Percentiles rank a stretch among this genome's conserved stretches.
Evolutionary conservation across 2,329 filamentous ascomycete genomes (phyloP).

Genomic region (Penicillium digitatum): DNA sequence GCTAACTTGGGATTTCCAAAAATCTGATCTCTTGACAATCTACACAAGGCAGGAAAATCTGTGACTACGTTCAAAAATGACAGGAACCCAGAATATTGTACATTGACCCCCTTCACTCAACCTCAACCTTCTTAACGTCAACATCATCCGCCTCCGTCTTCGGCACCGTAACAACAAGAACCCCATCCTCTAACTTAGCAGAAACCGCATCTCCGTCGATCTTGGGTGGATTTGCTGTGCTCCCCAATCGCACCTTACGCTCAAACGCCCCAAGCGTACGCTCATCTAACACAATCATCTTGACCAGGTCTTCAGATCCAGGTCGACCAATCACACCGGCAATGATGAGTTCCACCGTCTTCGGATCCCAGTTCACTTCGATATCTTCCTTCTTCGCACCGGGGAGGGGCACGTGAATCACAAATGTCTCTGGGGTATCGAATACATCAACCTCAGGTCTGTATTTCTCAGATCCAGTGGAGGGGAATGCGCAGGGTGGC

Average conservation of each 20-base stretch:
- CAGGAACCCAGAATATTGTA: background rate
- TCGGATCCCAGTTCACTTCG: background rate
- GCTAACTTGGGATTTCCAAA: no score
- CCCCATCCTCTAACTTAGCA: background rate
- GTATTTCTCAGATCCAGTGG: background rate
- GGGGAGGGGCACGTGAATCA: background rate
- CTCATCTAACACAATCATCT: background rate
- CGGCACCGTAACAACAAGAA: background rate
- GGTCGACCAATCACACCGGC: background rate
- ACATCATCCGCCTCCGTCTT: background rate
- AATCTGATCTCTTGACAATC: no score
- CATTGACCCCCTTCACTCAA: background rate
- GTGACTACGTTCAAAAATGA: background rate
- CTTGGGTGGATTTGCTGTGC: background rate
- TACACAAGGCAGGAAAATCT: no score
- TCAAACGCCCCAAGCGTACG: background rate
- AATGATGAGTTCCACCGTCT: background rate
- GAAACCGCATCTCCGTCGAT: background rate
- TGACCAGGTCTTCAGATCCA: background rate
- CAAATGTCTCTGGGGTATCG: background rate
- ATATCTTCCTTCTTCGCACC: background rate
- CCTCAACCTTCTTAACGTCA: background rate
- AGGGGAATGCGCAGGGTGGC: no score
- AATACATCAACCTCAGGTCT: background rate
- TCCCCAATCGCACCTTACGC: background rate